Evolutionary conservation across 257 asterid genomes (phyloP).

Genomic region (Cynanchum wilfordii): DNA sequence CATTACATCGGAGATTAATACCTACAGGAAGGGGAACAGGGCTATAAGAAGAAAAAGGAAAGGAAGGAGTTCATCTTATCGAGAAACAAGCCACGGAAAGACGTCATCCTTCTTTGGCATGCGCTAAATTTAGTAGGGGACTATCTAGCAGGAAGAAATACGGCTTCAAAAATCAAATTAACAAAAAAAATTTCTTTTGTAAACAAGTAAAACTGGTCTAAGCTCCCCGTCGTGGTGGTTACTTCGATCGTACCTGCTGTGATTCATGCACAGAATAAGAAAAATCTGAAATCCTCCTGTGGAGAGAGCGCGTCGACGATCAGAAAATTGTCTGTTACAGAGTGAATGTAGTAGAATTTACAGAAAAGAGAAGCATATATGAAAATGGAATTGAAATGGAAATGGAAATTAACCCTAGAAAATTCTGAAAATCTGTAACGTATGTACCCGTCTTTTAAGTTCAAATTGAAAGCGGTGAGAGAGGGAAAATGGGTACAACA

Average conservation of each 20-base stretch:
- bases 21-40: background rate
- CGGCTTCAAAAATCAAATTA: background rate
- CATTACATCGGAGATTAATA: background rate
- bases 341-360: background rate
- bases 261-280: background rate
- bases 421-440: background rate
- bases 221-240: background rate
- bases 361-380: background rate
- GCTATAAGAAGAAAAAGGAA: too few species aligned
- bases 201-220: background rate
- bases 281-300: background rate
- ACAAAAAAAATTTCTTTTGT: background rate
- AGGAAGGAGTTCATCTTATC: background rate
- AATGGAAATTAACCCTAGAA: background rate
- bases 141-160: background rate
- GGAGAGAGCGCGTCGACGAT: background rate
- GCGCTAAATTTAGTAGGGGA: background rate
- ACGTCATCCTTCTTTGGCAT: background rate
- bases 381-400: background rate
- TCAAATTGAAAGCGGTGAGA: background rate
- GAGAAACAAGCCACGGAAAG: background rate
- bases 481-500: slow-evolving; percentile 23
- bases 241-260: background rate
- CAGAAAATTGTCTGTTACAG: background rate
- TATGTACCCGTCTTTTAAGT: background rate